Base-by-base conservation (phyloP, 2,329 filamentous ascomycete genomes). In the Cryphonectria carpinicola region DNA sequence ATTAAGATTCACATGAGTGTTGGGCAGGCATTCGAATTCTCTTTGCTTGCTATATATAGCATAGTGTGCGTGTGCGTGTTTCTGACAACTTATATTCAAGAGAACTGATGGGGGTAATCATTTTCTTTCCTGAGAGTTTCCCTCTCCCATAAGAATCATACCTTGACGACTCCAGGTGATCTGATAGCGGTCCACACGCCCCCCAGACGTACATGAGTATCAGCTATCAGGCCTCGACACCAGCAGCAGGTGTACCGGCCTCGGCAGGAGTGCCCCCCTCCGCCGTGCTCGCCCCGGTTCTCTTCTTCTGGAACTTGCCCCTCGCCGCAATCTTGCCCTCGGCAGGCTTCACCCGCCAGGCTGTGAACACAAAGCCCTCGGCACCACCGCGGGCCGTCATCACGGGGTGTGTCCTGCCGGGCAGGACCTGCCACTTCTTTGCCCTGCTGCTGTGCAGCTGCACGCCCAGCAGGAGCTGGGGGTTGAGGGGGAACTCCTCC, bases 281-380 rank as follows among this genome's bases (percentile, higher is more conserved):
- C 6, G 71, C 62, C 56, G 71, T 71, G 39, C 66, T 62, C 35
- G 35, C 61, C 37, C 65, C 71, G 4, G 66, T 56, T 28, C 78
- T 10, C 73, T 89, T 90, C 81, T 88, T 89, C 81, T 93, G 93
- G 68, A 89, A 90, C 77, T 91, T 92, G 0, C 96, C 96, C 72
- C 94, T 89, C 1, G 95, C 95, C 77, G 94, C 91, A 5, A 98
- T 91, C 75, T 87, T 90, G 1, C 93, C 93, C 76, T 93, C 88
- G 0, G 92, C 89, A 0, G 96, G 96, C 62, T 95, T 83, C 0
- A 96, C 94, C 75, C 90, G 88, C 79, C 92, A 93, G 0, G 88
- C 95, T 39, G 94, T 95, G 75, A 98, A 94, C 4, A 99, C 79
- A 79, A 93, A 99, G 0, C 96, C 96, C 78, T 98, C 95, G 0